These are phyloP conservation scores for Stagonosporopsis cucurbitacearum DNA, from an alignment of 2,329 filamentous ascomycete species.

Conservation along the genomic window DNA sequence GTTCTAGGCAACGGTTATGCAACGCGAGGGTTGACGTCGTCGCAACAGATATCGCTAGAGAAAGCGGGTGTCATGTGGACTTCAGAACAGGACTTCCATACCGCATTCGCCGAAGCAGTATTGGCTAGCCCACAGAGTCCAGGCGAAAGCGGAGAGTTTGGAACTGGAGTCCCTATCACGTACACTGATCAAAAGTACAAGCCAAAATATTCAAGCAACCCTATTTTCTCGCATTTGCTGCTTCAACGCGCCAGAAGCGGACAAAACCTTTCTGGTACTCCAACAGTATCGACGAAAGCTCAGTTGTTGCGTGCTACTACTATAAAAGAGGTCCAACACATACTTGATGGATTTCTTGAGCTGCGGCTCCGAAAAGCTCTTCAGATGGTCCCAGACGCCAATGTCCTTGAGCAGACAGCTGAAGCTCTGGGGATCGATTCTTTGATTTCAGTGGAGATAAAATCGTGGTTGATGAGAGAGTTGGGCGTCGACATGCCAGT, in stretches of 20 bases:
- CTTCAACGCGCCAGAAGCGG: not conserved
- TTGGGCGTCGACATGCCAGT: constrained; percentile 37
- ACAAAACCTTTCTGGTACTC: not conserved
- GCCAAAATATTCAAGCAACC: not conserved
- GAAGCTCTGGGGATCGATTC: constrained; percentile 38
- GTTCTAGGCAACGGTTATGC: constrained; percentile 52
- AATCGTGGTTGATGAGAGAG: constrained; percentile 49
- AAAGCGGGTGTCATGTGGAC: constrained; percentile 10
- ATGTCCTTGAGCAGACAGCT: not conserved
- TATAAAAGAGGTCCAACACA: not conserved
- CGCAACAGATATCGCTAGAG: constrained; percentile 31
- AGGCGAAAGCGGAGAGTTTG: not conserved
- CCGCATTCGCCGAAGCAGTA: constrained; percentile 24
- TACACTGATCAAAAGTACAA: not conserved
- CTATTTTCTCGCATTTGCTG: constrained; percentile 7
- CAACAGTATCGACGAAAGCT: not conserved
- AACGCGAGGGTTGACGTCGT: not conserved
- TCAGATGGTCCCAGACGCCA: constrained; percentile 1
- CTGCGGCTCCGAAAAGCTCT: constrained; percentile 1
- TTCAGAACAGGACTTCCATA: constrained; percentile 26
- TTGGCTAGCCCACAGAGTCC: not conserved
- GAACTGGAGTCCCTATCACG: constrained; percentile 3
- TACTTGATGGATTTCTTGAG: not conserved
- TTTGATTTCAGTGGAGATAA: constrained; percentile 47
- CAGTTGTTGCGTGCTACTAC: not conserved